These are phyloP conservation scores for Candida sp. DNA, from an alignment of 1,139 yeast species.

Conservation along the genomic window DNA sequence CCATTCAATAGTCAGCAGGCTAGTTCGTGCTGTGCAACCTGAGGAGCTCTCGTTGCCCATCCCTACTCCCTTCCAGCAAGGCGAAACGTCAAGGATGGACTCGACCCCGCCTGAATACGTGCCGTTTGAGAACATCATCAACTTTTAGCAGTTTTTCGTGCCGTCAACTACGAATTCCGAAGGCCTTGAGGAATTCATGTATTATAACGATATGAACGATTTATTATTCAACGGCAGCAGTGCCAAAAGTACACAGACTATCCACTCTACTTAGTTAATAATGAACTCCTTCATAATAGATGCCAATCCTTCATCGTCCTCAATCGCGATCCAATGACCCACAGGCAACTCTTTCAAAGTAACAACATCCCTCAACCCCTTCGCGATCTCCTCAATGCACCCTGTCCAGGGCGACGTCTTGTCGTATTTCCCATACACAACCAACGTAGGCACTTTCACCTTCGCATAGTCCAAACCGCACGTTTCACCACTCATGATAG, in stretches of 20 bases:
- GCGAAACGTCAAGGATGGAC: neutral
- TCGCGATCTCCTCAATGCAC: slow-evolving; percentile 22
- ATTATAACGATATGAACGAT: slow-evolving; percentile 24
- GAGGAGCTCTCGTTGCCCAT: slow-evolving; percentile 6
- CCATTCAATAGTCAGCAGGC: slow-evolving; percentile 10
- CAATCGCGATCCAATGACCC: slow-evolving; percentile 32
- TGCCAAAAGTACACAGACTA: neutral
- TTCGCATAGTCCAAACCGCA: slow-evolving; percentile 16
- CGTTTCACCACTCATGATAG: slow-evolving; percentile 20
- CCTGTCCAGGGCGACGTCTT: slow-evolving; percentile 25
- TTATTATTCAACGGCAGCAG: slow-evolving; percentile 20
- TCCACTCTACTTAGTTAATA: neutral
- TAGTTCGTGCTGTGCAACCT: slow-evolving; percentile 13
- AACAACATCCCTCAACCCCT: slow-evolving; percentile 12
- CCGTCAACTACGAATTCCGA: slow-evolving; percentile 18
- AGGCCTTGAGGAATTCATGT: slow-evolving; percentile 20
- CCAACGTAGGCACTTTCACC: slow-evolving; percentile 19
- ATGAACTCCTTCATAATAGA: slow-evolving; percentile 10
- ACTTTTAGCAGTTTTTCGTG: slow-evolving; percentile 23
- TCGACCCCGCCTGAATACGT: neutral
- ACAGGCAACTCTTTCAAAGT: slow-evolving; percentile 18
- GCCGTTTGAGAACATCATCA: slow-evolving; percentile 19
- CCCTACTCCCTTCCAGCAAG: slow-evolving; percentile 5
- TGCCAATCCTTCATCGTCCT: slow-evolving; percentile 19
- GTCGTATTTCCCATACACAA: slow-evolving; percentile 26